Evolutionary conservation across 495 filamentous ascomycete species (phyloP), one percentile per base, ranked within the genome.

Genomic region (Oidiodendron maius): DNA sequence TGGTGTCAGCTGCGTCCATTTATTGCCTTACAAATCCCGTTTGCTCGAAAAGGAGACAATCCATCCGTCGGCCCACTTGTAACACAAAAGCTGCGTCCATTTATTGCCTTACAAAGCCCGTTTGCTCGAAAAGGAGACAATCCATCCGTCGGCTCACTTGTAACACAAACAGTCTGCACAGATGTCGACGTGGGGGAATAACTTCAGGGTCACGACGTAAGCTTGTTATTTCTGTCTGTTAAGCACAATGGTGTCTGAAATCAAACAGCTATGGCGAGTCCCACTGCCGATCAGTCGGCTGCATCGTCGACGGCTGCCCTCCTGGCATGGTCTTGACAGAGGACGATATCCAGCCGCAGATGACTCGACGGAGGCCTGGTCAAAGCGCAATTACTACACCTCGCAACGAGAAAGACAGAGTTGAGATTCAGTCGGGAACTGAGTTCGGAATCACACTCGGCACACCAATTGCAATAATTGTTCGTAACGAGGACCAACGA

Each of bases 391-490:
- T 98, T 56, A 91, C 89, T 3, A 98, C 93, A 23, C 93, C 94
- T 28, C 81, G 93, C 30, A 78, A 97, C 61, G 93, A 98, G 67
- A 91, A 91, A 63, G 93, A 98, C 67, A 66, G 76, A 23, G 91
- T 97, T 2, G 73, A 87, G 58, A 97, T 98, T 61, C 89, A 96
- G 61, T 94, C 89, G 2, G 93, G 93, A 39, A 95, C 89, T 2
- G 94, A 97, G 63, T 89, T 88, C 55, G 93, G 94, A 8, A 66
- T 95, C 46, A 96, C 93, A 8, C 72, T 97, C 30, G 93, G 93
- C 17, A 94, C 93, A 11, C 93, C 94, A 13, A 96, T 97, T 59
- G 88, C 75, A 37, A 78, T 97, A 70, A 61, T 89, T 42, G 91
- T 97, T 16, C 71, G 80, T 62, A 97, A 97, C 63, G 81, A 97